Evolutionary conservation across 1,139 yeast genomes (phyloP).

Genomic region (Taiozyma sp.): DNA sequence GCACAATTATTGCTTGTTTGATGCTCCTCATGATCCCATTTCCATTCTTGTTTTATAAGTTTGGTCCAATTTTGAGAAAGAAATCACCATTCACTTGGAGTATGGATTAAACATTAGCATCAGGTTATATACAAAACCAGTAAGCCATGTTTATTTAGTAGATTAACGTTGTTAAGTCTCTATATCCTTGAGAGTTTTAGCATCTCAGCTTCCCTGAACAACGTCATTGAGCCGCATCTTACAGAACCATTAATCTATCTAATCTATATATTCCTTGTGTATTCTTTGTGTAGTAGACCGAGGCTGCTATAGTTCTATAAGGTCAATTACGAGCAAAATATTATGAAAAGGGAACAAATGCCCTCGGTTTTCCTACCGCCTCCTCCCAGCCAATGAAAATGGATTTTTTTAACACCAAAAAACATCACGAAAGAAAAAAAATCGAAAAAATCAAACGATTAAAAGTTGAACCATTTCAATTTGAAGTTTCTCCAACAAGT

Average conservation of each 20-base stretch:
- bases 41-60: slow-evolving; percentile 54
- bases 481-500: background rate
- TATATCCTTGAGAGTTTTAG: no score
- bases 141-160: no score
- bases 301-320: no score
- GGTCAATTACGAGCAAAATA: background rate
- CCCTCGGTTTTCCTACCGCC: background rate
- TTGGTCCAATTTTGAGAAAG: slow-evolving; percentile 52
- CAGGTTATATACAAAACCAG: background rate
- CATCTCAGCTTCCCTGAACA: no score
- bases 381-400: slow-evolving; percentile 11
- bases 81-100: slow-evolving; percentile 41
- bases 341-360: no score
- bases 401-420: slow-evolving; percentile 10
- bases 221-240: no score
- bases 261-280: no score
- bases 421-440: slow-evolving; percentile 4
- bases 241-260: no score
- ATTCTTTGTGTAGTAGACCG: no score
- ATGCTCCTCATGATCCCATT: slow-evolving; percentile 56
- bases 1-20: slow-evolving; percentile 49
- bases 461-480: background rate
- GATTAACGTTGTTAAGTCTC: no score
- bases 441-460: slow-evolving; percentile 11
- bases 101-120: background rate